These are phyloP conservation scores for Paraphaeosphaeria sporulosa DNA, from an alignment of 2,329 filamentous ascomycete species.

Conservation along the genomic window DNA sequence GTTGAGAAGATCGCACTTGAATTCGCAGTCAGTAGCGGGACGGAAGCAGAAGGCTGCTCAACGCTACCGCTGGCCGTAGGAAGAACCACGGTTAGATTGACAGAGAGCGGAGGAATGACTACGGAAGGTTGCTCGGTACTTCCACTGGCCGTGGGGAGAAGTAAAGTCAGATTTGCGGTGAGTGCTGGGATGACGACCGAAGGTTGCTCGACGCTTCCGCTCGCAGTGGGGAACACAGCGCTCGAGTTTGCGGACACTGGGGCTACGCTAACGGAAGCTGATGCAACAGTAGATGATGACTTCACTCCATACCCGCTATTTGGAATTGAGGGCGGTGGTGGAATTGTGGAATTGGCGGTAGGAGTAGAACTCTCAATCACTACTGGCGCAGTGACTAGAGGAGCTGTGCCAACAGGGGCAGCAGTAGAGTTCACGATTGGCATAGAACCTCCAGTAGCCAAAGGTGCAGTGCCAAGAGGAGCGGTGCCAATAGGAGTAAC, in stretches of 20 bases:
- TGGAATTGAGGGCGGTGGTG: background rate
- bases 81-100: background rate
- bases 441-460: background rate
- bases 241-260: slow-evolving; percentile 15
- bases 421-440: slow-evolving; percentile 5
- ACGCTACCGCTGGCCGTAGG: background rate
- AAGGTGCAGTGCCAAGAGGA: background rate
- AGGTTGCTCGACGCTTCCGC: slow-evolving; percentile 9
- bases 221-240: slow-evolving; percentile 3
- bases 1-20: background rate
- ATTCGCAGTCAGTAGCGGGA: background rate
- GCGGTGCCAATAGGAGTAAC: background rate
- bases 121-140: background rate
- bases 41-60: background rate
- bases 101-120: background rate
- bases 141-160: background rate
- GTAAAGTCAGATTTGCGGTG: slow-evolving; percentile 12
- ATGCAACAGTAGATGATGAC: slow-evolving; percentile 8
- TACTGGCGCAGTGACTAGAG: background rate
- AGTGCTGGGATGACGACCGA: slow-evolving; percentile 18
- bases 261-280: slow-evolving; percentile 19
- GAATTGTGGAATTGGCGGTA: slow-evolving; percentile 6
- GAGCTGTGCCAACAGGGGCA: background rate
- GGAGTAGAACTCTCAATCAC: slow-evolving; percentile 1
- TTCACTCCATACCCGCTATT: slow-evolving; percentile 7